phyloP scores from a whole-genome alignment of 2,329 filamentous ascomycete species.

The Bipolaris zeicola region DNA sequence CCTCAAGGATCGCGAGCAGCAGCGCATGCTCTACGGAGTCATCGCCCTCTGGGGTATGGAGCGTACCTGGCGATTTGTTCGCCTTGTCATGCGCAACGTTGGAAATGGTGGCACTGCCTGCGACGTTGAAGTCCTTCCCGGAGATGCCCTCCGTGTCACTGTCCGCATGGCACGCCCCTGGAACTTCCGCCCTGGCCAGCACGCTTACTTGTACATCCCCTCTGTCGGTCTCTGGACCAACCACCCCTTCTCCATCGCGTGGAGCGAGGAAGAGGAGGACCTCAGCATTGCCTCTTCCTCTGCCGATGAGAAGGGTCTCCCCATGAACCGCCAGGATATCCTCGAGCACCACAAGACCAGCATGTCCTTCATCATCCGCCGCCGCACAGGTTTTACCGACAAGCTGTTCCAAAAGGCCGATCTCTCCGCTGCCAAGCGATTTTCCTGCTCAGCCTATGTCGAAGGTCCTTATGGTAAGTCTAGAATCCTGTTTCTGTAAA shows the following conservation, averaged over 20 bases:
- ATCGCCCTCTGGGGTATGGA: constrained; percentile 72
- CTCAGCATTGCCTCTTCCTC: constrained; percentile 34
- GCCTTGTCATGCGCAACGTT: constrained; percentile 68
- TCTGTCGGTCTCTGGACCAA: constrained; percentile 73
- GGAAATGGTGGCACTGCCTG: constrained; percentile 70
- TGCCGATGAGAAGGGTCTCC: constrained; percentile 53
- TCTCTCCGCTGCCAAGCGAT: constrained; percentile 56
- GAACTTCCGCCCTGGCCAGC: constrained; percentile 75
- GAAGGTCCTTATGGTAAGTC: constrained; percentile 79
- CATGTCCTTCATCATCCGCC: constrained; percentile 83
- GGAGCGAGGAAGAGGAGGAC: constrained; percentile 68
- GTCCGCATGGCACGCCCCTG: constrained; percentile 77
- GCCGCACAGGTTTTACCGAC: constrained; percentile 86
- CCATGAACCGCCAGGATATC: constrained; percentile 58
- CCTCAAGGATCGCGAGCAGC: constrained; percentile 60
- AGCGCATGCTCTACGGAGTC: constrained; percentile 65
- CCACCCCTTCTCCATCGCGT: constrained; percentile 80
- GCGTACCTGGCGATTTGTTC: constrained; percentile 63
- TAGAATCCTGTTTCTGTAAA: constrained; percentile 34
- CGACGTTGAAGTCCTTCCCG: constrained; percentile 75
- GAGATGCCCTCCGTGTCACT: constrained; percentile 75
- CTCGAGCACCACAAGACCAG: constrained; percentile 58
- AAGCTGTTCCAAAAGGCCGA: constrained; percentile 75
- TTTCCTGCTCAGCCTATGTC: constrained; percentile 73
- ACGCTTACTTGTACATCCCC: constrained; percentile 81